A percentile compares a stretch with the other conserved stretches of the same genome.
Conservation (phyloP, 2,329 filamentous ascomycete species). For the Talaromyces sp. region DNA sequence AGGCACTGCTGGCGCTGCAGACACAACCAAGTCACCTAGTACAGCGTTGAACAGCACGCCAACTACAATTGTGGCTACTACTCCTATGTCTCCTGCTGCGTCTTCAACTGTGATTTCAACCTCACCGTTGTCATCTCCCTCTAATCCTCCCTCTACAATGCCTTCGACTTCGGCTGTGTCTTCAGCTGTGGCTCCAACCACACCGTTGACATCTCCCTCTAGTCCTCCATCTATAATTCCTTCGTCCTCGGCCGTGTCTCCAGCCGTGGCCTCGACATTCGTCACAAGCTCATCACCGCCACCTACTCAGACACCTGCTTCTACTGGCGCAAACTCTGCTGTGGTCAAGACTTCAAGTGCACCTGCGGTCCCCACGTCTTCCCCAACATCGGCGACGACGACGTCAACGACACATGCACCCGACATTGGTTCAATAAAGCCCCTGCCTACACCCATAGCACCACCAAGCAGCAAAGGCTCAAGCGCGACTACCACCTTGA, state of each 20-base stretch:
- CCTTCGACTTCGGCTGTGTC: neutral
- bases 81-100: neutral
- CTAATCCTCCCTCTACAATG: neutral
- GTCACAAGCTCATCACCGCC: neutral
- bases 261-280: neutral
- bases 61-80: neutral
- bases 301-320: neutral
- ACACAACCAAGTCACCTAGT: neutral
- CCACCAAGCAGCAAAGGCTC: neutral
- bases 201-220: neutral
- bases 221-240: neutral
- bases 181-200: neutral
- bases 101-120: neutral
- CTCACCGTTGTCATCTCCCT: neutral
- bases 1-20: neutral
- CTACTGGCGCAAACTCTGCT: neutral
- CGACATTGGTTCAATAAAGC: neutral
- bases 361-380: neutral
- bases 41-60: neutral
- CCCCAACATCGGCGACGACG: neutral
- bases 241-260: neutral
- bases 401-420: neutral
- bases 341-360: neutral
- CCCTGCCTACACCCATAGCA: neutral
- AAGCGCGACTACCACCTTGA: neutral